Conservation (phyloP, 257 asterid genomes). For the Anisodus tanguticus region DNA sequence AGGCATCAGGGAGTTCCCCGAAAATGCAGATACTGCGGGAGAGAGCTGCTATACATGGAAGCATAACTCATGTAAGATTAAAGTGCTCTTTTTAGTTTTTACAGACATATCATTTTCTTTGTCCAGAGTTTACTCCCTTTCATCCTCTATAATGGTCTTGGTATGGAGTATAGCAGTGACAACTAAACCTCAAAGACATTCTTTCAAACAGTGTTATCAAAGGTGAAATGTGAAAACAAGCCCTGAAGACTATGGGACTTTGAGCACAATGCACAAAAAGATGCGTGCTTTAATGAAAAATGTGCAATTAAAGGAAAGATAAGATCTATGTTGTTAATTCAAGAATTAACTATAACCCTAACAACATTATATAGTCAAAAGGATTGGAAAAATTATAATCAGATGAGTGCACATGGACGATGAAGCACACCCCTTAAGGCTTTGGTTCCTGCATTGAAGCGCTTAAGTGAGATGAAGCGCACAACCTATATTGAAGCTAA, state of each 20-base stretch:
- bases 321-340: not conserved
- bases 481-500: not conserved
- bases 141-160: constrained; percentile 18
- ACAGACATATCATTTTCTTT: constrained; percentile 22
- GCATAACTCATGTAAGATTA: constrained; percentile 80
- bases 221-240: not conserved
- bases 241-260: not conserved
- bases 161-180: not conserved
- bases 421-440: not conserved
- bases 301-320: not conserved
- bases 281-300: not conserved
- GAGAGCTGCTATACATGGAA: constrained; percentile 96
- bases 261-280: not conserved
- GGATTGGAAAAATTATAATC: not conserved
- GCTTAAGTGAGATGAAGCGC: not conserved
- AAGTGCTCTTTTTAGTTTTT: constrained; percentile 31
- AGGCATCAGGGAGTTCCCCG: constrained; percentile 98
- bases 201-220: not conserved
- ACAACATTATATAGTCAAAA: not conserved
- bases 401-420: not conserved
- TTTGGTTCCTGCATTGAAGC: not conserved
- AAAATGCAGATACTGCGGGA: constrained; percentile 80
- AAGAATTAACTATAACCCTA: not conserved
- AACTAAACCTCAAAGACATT: constrained; percentile 9
- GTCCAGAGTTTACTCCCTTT: not conserved